Percentiles rank a stretch among this genome's conserved stretches.
phyloP scores from a whole-genome alignment of 176 grass and related monocot genomes.

The Hsuehochloa calcarea region DNA sequence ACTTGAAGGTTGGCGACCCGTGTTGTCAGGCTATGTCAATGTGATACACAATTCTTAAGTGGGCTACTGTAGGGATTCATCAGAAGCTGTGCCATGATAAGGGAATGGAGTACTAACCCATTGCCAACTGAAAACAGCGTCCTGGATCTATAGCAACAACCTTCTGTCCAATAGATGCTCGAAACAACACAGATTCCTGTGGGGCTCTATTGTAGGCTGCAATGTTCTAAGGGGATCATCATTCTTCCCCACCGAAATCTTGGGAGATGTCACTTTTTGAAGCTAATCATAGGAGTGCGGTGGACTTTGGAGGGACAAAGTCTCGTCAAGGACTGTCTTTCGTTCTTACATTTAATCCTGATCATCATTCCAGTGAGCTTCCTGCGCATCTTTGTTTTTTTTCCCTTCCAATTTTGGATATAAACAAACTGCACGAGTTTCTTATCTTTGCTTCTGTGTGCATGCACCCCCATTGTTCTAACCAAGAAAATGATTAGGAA shows the following conservation, averaged over 20 bases:
- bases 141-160: constrained; percentile 20
- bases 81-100: constrained; percentile 34
- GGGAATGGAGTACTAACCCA: constrained; percentile 51
- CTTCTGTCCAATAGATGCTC: constrained; percentile 48
- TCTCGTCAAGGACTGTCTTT: constrained; percentile 27
- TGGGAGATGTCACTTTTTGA: constrained; percentile 35
- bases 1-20: constrained; percentile 43
- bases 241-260: constrained; percentile 46
- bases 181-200: constrained; percentile 48
- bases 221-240: constrained; percentile 59
- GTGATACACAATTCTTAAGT: constrained; percentile 22
- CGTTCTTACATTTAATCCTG: not conserved
- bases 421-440: not conserved
- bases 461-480: not conserved
- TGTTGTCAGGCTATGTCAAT: constrained; percentile 43
- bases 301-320: constrained; percentile 37
- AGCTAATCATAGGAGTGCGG: constrained; percentile 36
- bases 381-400: not conserved
- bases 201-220: constrained; percentile 43
- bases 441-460: not conserved
- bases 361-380: not conserved
- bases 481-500: constrained; percentile 12
- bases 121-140: constrained; percentile 53
- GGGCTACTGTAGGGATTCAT: constrained; percentile 46
- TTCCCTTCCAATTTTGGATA: not conserved